Percentiles rank a stretch among this genome's conserved stretches.
Evolutionary conservation across 208 protist genomes (phyloP).

Genomic region (Acanthamoeba culbertsoni): DNA sequence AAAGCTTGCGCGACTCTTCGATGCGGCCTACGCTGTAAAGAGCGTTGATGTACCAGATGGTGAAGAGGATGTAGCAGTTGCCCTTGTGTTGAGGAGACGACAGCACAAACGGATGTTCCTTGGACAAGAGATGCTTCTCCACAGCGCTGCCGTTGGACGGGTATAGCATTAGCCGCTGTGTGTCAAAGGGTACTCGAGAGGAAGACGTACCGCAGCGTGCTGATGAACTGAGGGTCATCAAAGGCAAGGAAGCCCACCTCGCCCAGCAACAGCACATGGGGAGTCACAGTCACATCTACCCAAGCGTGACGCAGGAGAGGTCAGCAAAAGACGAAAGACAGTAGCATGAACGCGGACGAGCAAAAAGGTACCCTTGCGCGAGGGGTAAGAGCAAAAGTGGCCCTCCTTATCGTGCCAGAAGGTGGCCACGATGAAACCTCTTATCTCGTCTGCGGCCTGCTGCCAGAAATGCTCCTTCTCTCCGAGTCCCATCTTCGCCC

Average conservation of each 20-base stretch:
- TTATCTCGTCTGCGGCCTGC: conserved; percentile 68
- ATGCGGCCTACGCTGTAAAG: not conserved
- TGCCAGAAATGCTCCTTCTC: conserved; percentile 71
- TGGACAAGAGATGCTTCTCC: not conserved
- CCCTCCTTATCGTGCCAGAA: conserved; percentile 69
- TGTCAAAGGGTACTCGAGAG: not conserved
- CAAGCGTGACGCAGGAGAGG: not conserved
- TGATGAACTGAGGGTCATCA: conserved; percentile 67
- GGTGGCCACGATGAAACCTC: conserved; percentile 62
- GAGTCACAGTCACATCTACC: not conserved
- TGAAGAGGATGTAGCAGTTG: conserved; percentile 50
- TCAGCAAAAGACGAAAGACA: no score
- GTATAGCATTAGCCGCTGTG: not conserved
- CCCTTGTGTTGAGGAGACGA: not conserved
- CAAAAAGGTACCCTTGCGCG: not conserved
- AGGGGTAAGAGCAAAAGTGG: conserved; percentile 44
- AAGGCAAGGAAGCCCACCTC: conserved; percentile 70
- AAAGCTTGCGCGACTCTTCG: conserved; percentile 48
- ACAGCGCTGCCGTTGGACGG: not conserved
- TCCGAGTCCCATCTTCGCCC: conserved; percentile 55
- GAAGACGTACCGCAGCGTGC: conserved; percentile 62
- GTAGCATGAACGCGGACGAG: not conserved
- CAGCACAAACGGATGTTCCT: conserved; percentile 44
- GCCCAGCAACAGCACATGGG: conserved; percentile 64
- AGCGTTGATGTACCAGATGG: conserved; percentile 54